phyloP scores from a whole-genome alignment of 208 protist species.

The Naegleria lovaniensis region DNA sequence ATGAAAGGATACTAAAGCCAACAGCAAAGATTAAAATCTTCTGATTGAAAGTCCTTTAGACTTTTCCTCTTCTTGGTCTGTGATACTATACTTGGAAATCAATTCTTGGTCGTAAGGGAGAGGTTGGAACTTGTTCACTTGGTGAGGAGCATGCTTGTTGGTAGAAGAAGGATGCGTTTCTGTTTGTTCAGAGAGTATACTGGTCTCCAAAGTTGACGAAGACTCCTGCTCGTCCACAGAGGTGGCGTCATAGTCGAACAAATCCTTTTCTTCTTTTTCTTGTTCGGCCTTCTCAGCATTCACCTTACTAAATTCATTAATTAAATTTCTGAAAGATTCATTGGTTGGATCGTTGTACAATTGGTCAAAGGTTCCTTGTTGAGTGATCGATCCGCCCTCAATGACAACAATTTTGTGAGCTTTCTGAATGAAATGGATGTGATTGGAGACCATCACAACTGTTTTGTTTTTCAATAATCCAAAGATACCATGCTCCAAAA shows the following conservation, averaged over 20 bases:
- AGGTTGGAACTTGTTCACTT: too few species aligned
- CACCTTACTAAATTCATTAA: background rate
- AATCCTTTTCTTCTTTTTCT: background rate
- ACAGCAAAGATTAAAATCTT: background rate
- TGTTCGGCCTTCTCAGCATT: background rate
- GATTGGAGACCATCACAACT: slow-evolving; percentile 82
- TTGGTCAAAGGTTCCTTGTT: slow-evolving; percentile 28
- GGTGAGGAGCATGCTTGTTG: too few species aligned
- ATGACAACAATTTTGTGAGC: slow-evolving; percentile 78
- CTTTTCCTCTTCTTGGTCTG: background rate
- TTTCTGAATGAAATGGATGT: slow-evolving; percentile 71
- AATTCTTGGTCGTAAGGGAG: background rate
- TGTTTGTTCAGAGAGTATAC: too few species aligned
- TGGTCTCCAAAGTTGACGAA: too few species aligned
- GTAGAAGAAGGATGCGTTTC: too few species aligned
- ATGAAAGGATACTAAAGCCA: background rate
- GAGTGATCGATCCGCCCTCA: slow-evolving; percentile 50
- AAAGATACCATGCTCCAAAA: slow-evolving; percentile 58
- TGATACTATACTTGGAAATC: background rate
- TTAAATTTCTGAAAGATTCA: background rate
- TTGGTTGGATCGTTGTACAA: background rate
- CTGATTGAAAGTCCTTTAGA: background rate
- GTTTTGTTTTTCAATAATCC: slow-evolving; percentile 64
- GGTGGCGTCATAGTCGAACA: background rate
- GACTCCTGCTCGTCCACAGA: too few species aligned